These are phyloP conservation scores for Pseudocercospora crystallina DNA, from an alignment of 2,329 filamentous ascomycete genomes.

Conservation along the genomic window DNA sequence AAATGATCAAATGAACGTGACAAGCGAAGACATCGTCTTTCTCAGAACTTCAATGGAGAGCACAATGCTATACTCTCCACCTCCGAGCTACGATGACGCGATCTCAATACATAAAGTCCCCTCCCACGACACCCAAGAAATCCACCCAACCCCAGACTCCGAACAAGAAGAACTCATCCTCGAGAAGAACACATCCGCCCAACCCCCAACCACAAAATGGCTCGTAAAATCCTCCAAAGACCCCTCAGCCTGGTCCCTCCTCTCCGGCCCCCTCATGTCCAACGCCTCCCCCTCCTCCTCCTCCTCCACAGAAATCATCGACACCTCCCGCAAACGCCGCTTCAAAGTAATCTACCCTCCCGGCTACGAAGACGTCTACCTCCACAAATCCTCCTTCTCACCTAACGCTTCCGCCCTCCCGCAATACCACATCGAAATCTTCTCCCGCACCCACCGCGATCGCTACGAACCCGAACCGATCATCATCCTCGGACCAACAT, in stretches of 20 bases:
- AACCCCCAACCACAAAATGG: constrained; percentile 16
- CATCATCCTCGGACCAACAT: constrained; percentile 19
- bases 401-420: constrained; percentile 14
- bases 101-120: constrained; percentile 8
- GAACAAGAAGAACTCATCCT: background rate
- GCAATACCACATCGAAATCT: constrained; percentile 18
- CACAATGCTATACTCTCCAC: constrained; percentile 11
- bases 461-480: constrained; percentile 25
- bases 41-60: constrained; percentile 11
- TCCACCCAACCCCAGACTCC: background rate
- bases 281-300: constrained; percentile 19
- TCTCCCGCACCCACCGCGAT: constrained; percentile 3
- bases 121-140: constrained; percentile 9
- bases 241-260: constrained; percentile 19
- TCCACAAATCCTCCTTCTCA: constrained; percentile 22
- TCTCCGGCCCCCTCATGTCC: constrained; percentile 21
- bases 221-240: constrained; percentile 15
- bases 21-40: constrained; percentile 13
- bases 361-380: constrained; percentile 25
- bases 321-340: constrained; percentile 18
- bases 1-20: constrained; percentile 5
- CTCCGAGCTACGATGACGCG: constrained; percentile 18
- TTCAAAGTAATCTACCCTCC: constrained; percentile 23
- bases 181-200: constrained; percentile 1
- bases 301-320: background rate